Conservation (phyloP, 805 yeast species). For the Jamesozyma spencerorum region DNA sequence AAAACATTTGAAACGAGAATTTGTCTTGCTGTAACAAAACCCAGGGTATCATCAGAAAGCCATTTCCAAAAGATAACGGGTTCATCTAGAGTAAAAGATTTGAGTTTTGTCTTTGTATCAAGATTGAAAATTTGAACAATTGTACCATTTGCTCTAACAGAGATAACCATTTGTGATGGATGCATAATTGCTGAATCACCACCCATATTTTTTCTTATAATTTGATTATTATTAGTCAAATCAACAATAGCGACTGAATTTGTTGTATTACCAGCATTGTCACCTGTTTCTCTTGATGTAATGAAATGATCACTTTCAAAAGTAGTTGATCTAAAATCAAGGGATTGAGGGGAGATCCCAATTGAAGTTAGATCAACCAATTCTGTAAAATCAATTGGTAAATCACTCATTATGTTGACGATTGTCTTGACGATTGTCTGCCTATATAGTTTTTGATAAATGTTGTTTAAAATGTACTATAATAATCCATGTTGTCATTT, state of each 20-base stretch:
- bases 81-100: slow-evolving; percentile 75
- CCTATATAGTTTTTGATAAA: too few relatives aligned
- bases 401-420: slow-evolving; percentile 44
- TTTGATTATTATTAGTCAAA: slow-evolving; percentile 64
- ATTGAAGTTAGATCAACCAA: slow-evolving; percentile 77
- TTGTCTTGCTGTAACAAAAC: slow-evolving; percentile 71
- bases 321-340: slow-evolving; percentile 90
- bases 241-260: slow-evolving; percentile 94
- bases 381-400: slow-evolving; percentile 96
- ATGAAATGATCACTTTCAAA: slow-evolving; percentile 88
- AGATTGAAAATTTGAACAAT: slow-evolving; percentile 91
- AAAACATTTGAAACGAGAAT: slow-evolving; percentile 76
- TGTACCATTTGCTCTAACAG: slow-evolving; percentile 92
- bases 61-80: slow-evolving; percentile 95
- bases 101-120: slow-evolving; percentile 77
- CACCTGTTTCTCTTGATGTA: slow-evolving; percentile 57
- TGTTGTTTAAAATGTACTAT: too few relatives aligned
- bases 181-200: slow-evolving; percentile 98
- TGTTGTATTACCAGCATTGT: slow-evolving; percentile 29
- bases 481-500: too few relatives aligned
- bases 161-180: slow-evolving; percentile 79
- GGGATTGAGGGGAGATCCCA: slow-evolving; percentile 76
- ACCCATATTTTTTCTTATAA: slow-evolving; percentile 85
- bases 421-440: too few relatives aligned
- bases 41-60: slow-evolving; percentile 65